These are phyloP conservation scores for Flaveria linearis DNA, from an alignment of 129 eudicot genomes.

Conservation along the genomic window DNA sequence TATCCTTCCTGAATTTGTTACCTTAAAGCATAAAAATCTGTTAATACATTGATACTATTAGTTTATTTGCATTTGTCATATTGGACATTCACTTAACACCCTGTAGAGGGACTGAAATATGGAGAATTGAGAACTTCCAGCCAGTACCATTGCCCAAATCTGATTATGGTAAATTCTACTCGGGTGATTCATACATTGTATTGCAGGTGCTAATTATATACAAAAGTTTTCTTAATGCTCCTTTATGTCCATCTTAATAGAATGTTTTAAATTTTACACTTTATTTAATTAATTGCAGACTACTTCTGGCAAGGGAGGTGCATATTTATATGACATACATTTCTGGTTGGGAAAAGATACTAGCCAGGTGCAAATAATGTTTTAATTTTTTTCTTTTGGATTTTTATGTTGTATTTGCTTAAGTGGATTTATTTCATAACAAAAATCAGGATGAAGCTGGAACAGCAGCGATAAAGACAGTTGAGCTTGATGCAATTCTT, in stretches of 20 bases:
- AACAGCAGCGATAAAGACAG: conserved; percentile 93
- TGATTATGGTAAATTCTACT: conserved; percentile 80
- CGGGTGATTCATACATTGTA: conserved; percentile 89
- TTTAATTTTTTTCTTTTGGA: not conserved
- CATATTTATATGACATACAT: conserved; percentile 79
- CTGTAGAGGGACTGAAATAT: conserved; percentile 83
- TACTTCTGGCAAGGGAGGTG: conserved; percentile 94
- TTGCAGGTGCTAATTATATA: conserved; percentile 60
- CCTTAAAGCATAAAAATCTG: conserved; percentile 20
- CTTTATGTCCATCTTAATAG: not conserved
- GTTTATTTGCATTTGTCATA: not conserved
- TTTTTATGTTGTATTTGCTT: not conserved
- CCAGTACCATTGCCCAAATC: conserved; percentile 89
- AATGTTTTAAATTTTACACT: not conserved
- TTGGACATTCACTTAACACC: conserved; percentile 59
- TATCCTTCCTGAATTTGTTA: conserved; percentile 60
- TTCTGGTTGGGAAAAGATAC: conserved; percentile 99
- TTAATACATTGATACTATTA: not conserved
- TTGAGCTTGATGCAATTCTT: conserved; percentile 92
- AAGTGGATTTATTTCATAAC: not conserved
- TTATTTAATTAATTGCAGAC: conserved; percentile 50
- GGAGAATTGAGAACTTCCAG: conserved; percentile 91
- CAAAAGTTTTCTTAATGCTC: not conserved
- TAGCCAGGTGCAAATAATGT: conserved; percentile 65
- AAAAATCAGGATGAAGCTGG: conserved; percentile 91